phyloP scores from a whole-genome alignment of 1,284 basidiomycete genomes.

The Pascua sp. region DNA sequence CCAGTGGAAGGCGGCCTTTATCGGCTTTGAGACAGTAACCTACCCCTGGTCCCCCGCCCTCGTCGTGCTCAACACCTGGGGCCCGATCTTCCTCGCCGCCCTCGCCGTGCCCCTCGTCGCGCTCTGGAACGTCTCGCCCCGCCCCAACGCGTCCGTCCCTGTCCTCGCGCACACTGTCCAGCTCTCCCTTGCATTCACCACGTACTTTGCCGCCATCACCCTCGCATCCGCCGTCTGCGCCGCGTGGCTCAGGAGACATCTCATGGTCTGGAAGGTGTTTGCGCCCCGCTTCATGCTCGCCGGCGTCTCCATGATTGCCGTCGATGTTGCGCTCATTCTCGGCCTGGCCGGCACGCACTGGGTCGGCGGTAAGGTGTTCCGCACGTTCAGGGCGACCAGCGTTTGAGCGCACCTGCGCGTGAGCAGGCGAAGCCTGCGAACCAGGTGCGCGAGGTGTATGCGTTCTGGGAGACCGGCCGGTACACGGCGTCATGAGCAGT shows the following conservation, averaged over 20 bases:
- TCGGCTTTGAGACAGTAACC: constrained; percentile 63
- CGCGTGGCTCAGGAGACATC: constrained; percentile 74
- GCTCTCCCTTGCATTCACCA: constrained; percentile 61
- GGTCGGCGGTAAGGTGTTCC: constrained; percentile 43
- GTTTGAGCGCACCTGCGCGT: constrained; percentile 15
- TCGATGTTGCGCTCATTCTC: constrained; percentile 51
- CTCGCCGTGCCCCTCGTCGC: constrained; percentile 69
- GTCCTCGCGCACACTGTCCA: constrained; percentile 50
- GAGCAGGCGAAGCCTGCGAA: too few species aligned
- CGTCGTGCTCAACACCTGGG: constrained; percentile 77
- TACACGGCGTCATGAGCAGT: too few species aligned
- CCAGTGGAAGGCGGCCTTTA: constrained; percentile 93
- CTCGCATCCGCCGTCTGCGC: constrained; percentile 70
- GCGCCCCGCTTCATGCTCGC: constrained; percentile 88
- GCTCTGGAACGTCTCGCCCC: constrained; percentile 81
- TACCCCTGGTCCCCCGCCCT: constrained; percentile 75
- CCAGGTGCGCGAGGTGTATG: too few species aligned
- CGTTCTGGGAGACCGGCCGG: too few species aligned
- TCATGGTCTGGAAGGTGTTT: constrained; percentile 99
- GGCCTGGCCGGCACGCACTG: constrained; percentile 45
- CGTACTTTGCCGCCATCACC: constrained; percentile 67
- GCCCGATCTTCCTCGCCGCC: constrained; percentile 63
- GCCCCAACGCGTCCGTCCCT: constrained; percentile 39
- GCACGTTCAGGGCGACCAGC: constrained; percentile 43
- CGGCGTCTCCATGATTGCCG: constrained; percentile 52